Evolutionary conservation across 306 rosid genomes (phyloP).

Genomic region (Pyrus communis): DNA sequence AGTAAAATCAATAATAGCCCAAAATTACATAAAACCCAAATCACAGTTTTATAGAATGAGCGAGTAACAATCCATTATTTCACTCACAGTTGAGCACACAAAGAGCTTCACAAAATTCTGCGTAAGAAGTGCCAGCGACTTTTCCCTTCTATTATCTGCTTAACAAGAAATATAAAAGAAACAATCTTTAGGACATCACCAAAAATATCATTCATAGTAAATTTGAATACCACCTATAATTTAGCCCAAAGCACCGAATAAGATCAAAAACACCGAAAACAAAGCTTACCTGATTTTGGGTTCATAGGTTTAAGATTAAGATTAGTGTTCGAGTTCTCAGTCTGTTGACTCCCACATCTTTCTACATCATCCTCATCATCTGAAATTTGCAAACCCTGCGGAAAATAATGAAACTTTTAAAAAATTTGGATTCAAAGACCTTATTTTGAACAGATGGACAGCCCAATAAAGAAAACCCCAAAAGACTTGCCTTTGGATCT

Average conservation of each 20-base stretch:
- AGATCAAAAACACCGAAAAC: not conserved
- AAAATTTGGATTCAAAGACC: not conserved
- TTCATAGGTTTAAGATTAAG: conserved; percentile 19
- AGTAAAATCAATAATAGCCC: conserved; percentile 1
- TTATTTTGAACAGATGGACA: not conserved
- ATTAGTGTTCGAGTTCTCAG: conserved; percentile 34
- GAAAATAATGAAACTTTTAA: no score
- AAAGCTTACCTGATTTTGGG: conserved; percentile 32
- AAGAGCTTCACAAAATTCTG: conserved; percentile 95
- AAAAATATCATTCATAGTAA: not conserved
- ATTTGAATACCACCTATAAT: not conserved
- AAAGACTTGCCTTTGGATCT: conserved; percentile 32
- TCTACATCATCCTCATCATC: conserved; percentile 78
- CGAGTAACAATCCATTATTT: not conserved
- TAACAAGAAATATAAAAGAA: not conserved
- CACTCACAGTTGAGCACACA: conserved; percentile 70
- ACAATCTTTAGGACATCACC: not conserved
- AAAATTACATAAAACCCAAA: not conserved
- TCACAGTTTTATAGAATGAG: not conserved
- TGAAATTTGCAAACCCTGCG: conserved; percentile 25
- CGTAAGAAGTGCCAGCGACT: conserved; percentile 80
- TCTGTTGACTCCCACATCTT: conserved; percentile 74
- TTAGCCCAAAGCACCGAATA: not conserved
- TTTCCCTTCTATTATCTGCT: conserved; percentile 80
- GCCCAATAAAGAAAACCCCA: not conserved